Evolutionary conservation across 2,329 filamentous ascomycete species (phyloP), one percentile per base, ranked within the genome.

Genomic region (Venturia asperata): DNA sequence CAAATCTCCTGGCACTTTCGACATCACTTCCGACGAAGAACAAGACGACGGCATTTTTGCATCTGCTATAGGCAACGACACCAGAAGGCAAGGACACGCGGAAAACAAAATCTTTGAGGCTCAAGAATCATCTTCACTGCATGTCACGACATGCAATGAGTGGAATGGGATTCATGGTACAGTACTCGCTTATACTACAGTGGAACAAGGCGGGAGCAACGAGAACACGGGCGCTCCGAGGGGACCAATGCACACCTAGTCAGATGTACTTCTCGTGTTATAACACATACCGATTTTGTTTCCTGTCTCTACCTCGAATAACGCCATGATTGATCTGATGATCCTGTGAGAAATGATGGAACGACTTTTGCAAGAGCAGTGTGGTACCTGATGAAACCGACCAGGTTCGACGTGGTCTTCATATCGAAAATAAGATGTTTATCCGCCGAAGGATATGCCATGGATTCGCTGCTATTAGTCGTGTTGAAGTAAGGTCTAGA

Each of bases 181-280:
- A 58, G 34, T 37, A 58, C 15, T 15, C 30, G 19, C 4, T n/a
- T 58, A 58, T 58, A 37, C 52, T 58, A 58, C 52, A 39, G 15
- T 58, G 27, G 11, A 24, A 58, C 52, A n/a, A 58, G 52, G 37
- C 27, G 19, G 17, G n/a, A 15, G 17, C 5, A 37, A 58, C 5
- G 27, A 37, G 30, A 37, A 58, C 17, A n/a, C 17, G 17, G 30
- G 6, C 17, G 52, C 52, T 15, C 9, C 19, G 30, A n/a, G n/a
- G 37, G n/a, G 19, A 27, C 17, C 30, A 34, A 27, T 58, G 30
- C 52, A 58, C 52, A 58, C 52, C 52, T 58, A 58, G 52, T 58
- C 52, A 58, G 52, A 58, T 58, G 52, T 58, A 58, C 27, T 37
- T 58, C 27, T 19, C 37, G 52, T 58, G 52, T 58, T 58, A 34